Evolutionary conservation across 2,329 filamentous ascomycete genomes (phyloP), one percentile per base, ranked within the genome.

Genomic region (Pseudogymnoascus verrucosus): DNA sequence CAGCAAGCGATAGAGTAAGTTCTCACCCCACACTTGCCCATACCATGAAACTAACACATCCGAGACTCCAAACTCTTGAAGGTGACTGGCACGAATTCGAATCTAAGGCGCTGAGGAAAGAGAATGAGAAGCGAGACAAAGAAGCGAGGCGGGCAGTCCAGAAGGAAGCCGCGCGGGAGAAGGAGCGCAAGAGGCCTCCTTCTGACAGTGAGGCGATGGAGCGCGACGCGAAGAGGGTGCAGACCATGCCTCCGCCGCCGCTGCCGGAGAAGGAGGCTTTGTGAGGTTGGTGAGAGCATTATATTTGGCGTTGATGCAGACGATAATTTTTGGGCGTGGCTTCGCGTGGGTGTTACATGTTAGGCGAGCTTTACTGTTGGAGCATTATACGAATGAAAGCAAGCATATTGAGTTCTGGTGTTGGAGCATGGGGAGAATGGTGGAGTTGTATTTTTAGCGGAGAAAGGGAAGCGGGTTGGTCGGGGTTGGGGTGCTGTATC

Each of bases 11-110:
- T 88, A 67, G 93, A 96, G 86, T 93, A 83, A 77, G 88, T 85
- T 65, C 26, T 62, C 7, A 7, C 11, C 42, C 51, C 57, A 62
- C 51, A 31, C 12, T 61, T 11, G 39, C 59, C 47, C 16, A 14
- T 62, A 26, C 37, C 60, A n/a, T 61, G 14, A 63, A 36, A 79
- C 72, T 68, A 65, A 70, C 62, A 26, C 10, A 19, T 54, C 62
- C 36, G 39, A 64, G 89, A 71, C 83, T 99, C 60, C 86, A 88
- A 65, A 80, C 87, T 60, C 82, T 99, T 31, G 86, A 95, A 70
- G 95, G 95, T 21, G 95, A 99, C 71, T 99, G 95, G 95, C 95
- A 99, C 73, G 95, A 99, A 74, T 96, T 98, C 71, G 95, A 99
- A 78, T 96, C 91, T 63, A 99, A 99, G 78, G 93, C 92, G 14